A percentile compares a stretch with the other conserved stretches of the same genome.
These are phyloP conservation scores for Extremus antarcticus DNA, from an alignment of 495 filamentous ascomycete species.

Conservation along the genomic window DNA sequence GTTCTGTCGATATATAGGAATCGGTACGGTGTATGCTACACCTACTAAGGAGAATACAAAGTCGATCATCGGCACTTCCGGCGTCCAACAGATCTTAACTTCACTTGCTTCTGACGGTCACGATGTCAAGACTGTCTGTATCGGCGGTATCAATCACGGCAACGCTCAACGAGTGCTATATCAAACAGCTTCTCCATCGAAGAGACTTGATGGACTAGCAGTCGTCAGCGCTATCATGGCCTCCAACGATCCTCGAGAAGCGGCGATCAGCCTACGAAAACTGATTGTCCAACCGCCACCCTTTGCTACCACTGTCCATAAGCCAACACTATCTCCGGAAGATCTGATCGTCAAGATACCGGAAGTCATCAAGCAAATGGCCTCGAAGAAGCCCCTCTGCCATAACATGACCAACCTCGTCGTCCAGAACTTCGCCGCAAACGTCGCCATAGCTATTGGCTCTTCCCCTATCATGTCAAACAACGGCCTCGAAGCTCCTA, in stretches of 20 bases:
- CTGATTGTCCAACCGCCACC: conserved; percentile 41
- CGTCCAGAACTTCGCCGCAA: conserved; percentile 87
- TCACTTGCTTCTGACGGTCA: conserved; percentile 37
- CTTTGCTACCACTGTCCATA: conserved; percentile 28
- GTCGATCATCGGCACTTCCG: conserved; percentile 69
- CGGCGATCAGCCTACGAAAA: conserved; percentile 44
- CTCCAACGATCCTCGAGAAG: conserved; percentile 49
- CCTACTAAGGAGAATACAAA: conserved; percentile 73
- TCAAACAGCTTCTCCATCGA: conserved; percentile 43
- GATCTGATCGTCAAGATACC: conserved; percentile 39
- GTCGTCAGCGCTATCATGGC: conserved; percentile 84
- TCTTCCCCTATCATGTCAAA: conserved; percentile 92
- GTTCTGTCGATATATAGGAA: no score
- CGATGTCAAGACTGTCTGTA: conserved; percentile 50
- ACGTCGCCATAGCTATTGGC: conserved; percentile 73
- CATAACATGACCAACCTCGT: conserved; percentile 97
- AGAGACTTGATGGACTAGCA: conserved; percentile 65
- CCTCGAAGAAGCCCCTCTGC: conserved; percentile 56
- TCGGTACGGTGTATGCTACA: conserved; percentile 58
- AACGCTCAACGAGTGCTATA: conserved; percentile 66
- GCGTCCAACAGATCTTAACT: conserved; percentile 57
- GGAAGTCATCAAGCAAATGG: conserved; percentile 47
- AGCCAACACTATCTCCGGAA: conserved; percentile 23
- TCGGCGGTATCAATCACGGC: conserved; percentile 74
- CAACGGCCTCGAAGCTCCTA: conserved; percentile 69